Evolutionary conservation across 2,329 filamentous ascomycete species (phyloP), one percentile per base, ranked within the genome.

Genomic region (Diaporthe citriasiana): DNA sequence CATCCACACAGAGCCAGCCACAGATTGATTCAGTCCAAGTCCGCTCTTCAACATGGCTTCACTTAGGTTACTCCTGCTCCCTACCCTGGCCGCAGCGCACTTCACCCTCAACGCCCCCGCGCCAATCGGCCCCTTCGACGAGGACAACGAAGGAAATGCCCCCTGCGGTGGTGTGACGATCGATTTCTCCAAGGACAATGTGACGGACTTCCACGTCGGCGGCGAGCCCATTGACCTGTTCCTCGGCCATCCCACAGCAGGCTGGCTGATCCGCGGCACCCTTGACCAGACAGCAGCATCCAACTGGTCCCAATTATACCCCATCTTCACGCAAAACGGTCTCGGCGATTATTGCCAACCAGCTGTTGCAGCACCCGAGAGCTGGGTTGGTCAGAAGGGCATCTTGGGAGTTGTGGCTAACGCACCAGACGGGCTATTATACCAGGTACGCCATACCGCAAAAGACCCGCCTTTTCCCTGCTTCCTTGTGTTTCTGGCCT

Each of bases 231-330:
- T 91, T 45, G 84, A 85, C 74, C 78, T 88, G 66, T 81, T 80
- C 10, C 83, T 86, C 10, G 85, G 84, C 4, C 90, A 92, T 78
- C 83, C 87, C 4, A 84, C 89, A 79, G 82, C 84, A 76, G 88
- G 84, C 71, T 91, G 86, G 87, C 84, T 92, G 22, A 88, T 90
- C 83, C 89, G 90, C 75, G 88, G 86, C 76, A 91, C 89, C 17
- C 83, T 87, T 27, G 89, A 90, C 77, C 77, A 82, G 63, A 83
- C 83, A 15, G 87, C 84, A 56, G 78, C 79, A 57, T 82, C 83
- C 27, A 87, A 87, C 79, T 92, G 90, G 90, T 86, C 87, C 35
- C 83, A 90, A 79, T 79, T 90, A 68, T 88, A 86, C 78, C 87
- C 87, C 40, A 86, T 89, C 70, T 82, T 90, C 45, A 79, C 84